Conservation (phyloP, 1,284 basidiomycete species). For the Fistulina hepatica region DNA sequence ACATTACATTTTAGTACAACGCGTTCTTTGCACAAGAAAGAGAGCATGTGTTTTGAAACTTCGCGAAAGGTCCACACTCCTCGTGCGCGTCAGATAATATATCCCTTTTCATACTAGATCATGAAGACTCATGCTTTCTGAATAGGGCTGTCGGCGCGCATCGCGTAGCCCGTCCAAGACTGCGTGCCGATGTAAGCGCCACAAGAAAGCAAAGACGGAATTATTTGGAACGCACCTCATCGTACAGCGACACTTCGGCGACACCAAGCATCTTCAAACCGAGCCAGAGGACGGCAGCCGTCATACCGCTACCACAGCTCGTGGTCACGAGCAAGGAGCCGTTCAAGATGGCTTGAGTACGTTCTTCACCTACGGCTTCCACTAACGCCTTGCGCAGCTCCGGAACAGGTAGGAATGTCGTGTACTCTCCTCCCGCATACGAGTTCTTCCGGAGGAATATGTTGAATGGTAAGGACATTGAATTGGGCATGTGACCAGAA, state of each 20-base stretch:
- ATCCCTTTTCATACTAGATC: slow-evolving; percentile 3
- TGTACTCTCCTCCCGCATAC: slow-evolving; percentile 41
- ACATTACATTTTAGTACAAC: background rate
- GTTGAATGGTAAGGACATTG: slow-evolving; percentile 79
- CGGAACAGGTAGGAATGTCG: slow-evolving; percentile 45
- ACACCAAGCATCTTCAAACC: slow-evolving; percentile 64
- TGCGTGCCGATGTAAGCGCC: slow-evolving; percentile 21
- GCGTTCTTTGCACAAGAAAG: slow-evolving; percentile 1
- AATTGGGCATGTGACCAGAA: slow-evolving; percentile 89
- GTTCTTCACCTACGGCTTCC: slow-evolving; percentile 45
- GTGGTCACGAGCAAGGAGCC: slow-evolving; percentile 55
- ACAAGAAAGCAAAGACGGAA: slow-evolving; percentile 3
- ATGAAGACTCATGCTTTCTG: too few relatives aligned
- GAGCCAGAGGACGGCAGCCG: slow-evolving; percentile 87
- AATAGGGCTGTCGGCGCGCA: slow-evolving; percentile 52
- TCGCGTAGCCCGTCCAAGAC: slow-evolving; percentile 82
- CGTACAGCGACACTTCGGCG: slow-evolving; percentile 59
- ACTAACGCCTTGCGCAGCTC: slow-evolving; percentile 54
- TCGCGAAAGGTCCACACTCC: too few relatives aligned
- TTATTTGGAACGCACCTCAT: slow-evolving; percentile 50
- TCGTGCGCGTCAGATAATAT: too few relatives aligned
- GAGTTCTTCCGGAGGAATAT: slow-evolving; percentile 54
- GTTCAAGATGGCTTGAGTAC: slow-evolving; percentile 42
- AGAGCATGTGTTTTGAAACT: too few relatives aligned
- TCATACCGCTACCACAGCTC: slow-evolving; percentile 94